Evolutionary conservation across 495 filamentous ascomycete species (phyloP).

Genomic region (Talaromyces stipitatus): DNA sequence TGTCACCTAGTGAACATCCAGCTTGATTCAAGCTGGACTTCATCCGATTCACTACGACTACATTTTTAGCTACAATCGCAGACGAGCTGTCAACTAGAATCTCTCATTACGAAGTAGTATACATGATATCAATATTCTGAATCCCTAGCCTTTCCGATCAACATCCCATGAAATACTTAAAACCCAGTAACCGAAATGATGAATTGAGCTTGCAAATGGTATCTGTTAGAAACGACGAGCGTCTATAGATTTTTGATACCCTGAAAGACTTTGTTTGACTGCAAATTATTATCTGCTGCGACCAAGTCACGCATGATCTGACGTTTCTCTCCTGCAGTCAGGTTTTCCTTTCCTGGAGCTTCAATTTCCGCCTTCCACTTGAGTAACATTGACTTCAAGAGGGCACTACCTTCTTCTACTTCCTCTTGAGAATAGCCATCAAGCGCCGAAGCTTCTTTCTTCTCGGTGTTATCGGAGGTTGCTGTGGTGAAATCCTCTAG

Average conservation of each 20-base stretch:
- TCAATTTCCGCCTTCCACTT: constrained; percentile 86
- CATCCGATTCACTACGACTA: too few species aligned
- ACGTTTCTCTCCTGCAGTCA: constrained; percentile 75
- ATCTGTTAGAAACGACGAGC: neutral
- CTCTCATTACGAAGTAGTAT: neutral
- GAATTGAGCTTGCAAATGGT: neutral
- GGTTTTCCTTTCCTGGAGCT: constrained; percentile 32
- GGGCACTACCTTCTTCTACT: constrained; percentile 78
- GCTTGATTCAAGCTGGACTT: too few species aligned
- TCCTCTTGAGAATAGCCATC: constrained; percentile 70
- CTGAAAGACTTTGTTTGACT: constrained; percentile 83
- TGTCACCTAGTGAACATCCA: too few species aligned
- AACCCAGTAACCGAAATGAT: neutral
- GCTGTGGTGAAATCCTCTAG: constrained; percentile 85
- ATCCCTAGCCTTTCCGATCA: neutral
- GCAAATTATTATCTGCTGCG: constrained; percentile 57
- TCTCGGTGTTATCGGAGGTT: constrained; percentile 47
- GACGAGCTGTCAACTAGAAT: neutral
- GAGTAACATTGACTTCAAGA: constrained; percentile 78
- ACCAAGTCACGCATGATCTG: constrained; percentile 73
- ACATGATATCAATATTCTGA: neutral
- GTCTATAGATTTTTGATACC: constrained; percentile 69
- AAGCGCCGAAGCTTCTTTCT: constrained; percentile 28
- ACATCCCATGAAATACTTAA: neutral
- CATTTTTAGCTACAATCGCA: neutral